These are phyloP conservation scores for Phytophthora colocasiae DNA, from an alignment of 352 stramenopile species.

Conservation along the genomic window DNA sequence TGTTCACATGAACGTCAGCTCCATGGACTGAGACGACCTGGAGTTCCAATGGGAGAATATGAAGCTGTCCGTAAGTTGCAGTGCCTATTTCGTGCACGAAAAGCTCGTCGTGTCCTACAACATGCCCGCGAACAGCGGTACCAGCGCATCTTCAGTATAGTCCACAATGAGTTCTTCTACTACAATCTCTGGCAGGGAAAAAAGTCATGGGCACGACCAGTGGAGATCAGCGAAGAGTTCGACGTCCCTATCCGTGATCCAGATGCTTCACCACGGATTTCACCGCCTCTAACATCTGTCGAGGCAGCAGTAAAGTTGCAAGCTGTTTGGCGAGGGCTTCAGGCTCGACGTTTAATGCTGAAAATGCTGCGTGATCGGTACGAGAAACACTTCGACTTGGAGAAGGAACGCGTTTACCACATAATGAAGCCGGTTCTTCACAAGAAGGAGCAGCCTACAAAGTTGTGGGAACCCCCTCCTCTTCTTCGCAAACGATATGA, in stretches of 20 bases:
- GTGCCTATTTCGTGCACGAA: constrained; percentile 63
- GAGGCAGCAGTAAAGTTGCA: constrained; percentile 65
- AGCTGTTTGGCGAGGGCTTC: constrained; percentile 39
- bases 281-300: constrained; percentile 52
- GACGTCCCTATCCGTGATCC: constrained; percentile 80
- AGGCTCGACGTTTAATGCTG: constrained; percentile 40
- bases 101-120: constrained; percentile 59
- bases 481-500: constrained; percentile 65
- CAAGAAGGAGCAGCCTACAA: constrained; percentile 28
- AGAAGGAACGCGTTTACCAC: constrained; percentile 68
- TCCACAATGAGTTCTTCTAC: constrained; percentile 80
- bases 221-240: constrained; percentile 44
- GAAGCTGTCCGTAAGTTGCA: constrained; percentile 82
- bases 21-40: constrained; percentile 53
- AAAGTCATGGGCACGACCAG: constrained; percentile 60
- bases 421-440: constrained; percentile 15
- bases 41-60: constrained; percentile 62
- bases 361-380: constrained; percentile 45
- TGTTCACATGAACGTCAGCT: constrained; percentile 82
- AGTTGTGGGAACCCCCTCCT: constrained; percentile 41
- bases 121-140: constrained; percentile 66
- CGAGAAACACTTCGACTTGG: constrained; percentile 75
- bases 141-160: constrained; percentile 79
- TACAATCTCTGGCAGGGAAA: constrained; percentile 70
- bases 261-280: constrained; percentile 56